Conservation (phyloP, 2,329 filamentous ascomycete genomes). For the Fusarium anthophilum region DNA sequence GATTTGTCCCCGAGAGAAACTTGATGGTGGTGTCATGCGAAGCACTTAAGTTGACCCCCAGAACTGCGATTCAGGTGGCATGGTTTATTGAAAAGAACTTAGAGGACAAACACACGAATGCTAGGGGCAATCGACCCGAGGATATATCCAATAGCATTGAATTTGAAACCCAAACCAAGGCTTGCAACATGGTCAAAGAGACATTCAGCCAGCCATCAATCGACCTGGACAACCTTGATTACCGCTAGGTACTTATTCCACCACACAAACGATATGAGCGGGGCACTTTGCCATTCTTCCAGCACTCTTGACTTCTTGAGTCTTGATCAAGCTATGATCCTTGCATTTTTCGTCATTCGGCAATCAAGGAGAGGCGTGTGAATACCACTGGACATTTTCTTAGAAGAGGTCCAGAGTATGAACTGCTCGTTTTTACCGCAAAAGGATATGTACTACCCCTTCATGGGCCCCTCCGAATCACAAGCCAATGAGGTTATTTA, state of each 20-base stretch:
- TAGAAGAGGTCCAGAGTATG: background rate
- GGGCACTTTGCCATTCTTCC: constrained; percentile 20
- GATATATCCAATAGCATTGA: background rate
- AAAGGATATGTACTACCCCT: background rate
- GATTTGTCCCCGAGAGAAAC: constrained; percentile 28
- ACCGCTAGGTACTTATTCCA: constrained; percentile 18
- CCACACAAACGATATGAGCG: constrained; percentile 17
- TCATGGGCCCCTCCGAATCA: background rate
- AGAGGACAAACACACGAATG: background rate
- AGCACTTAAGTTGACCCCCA: constrained; percentile 10
- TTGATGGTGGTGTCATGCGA: constrained; percentile 20
- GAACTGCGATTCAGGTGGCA: constrained; percentile 2
- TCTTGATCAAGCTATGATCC: constrained; percentile 13
- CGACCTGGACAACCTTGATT: background rate
- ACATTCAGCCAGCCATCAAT: constrained; percentile 26
- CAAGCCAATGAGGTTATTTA: background rate
- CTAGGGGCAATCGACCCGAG: background rate
- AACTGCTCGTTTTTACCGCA: background rate
- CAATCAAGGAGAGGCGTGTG: constrained; percentile 9
- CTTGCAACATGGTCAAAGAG: background rate
- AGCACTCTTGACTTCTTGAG: background rate
- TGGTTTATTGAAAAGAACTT: background rate
- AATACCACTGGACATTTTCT: background rate
- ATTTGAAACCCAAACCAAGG: background rate
- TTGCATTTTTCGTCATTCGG: constrained; percentile 13